These are phyloP conservation scores for Eimeria sp. DNA, from an alignment of 169 alveolate genomes.

Conservation along the genomic window DNA sequence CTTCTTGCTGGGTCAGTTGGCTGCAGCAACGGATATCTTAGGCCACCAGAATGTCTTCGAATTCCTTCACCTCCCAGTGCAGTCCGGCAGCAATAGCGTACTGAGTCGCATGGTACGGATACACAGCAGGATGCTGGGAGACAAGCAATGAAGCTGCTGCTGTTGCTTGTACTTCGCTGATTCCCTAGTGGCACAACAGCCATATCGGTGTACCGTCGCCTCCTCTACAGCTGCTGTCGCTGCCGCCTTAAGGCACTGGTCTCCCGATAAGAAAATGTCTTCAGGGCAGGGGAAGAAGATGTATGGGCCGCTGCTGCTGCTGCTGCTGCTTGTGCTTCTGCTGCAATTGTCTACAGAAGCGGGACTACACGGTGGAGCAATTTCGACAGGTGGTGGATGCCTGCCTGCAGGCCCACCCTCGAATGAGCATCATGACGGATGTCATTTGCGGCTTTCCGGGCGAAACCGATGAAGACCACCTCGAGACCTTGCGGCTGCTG, in stretches of 20 bases:
- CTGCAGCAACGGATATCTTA: slow-evolving; percentile 95
- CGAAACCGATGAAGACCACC: slow-evolving; percentile 97
- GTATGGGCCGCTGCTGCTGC: neutral
- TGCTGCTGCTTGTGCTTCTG: neutral
- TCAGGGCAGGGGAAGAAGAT: no score
- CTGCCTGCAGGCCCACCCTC: slow-evolving; percentile 91
- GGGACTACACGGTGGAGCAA: slow-evolving; percentile 98
- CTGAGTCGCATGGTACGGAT: slow-evolving; percentile 94
- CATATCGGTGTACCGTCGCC: no score
- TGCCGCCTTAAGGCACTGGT: no score
- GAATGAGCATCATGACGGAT: slow-evolving; percentile 98
- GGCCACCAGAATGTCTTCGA: slow-evolving; percentile 97
- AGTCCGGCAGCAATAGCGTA: slow-evolving; percentile 97
- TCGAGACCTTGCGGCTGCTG: slow-evolving; percentile 94
- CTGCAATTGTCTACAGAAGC: slow-evolving; percentile 84
- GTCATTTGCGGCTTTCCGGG: slow-evolving; percentile 99
- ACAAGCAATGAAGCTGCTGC: neutral
- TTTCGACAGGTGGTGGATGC: slow-evolving; percentile 95
- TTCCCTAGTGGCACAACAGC: no score
- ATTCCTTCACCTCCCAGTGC: slow-evolving; percentile 99
- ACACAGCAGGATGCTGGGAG: neutral
- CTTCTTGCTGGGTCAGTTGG: slow-evolving; percentile 97
- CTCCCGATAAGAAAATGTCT: no score
- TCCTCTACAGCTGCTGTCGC: no score
- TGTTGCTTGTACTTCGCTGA: neutral